Evolutionary conservation across 768 basidiomycete genomes (phyloP), one percentile per base, ranked within the genome.

Genomic region (Tylopilus sp.): DNA sequence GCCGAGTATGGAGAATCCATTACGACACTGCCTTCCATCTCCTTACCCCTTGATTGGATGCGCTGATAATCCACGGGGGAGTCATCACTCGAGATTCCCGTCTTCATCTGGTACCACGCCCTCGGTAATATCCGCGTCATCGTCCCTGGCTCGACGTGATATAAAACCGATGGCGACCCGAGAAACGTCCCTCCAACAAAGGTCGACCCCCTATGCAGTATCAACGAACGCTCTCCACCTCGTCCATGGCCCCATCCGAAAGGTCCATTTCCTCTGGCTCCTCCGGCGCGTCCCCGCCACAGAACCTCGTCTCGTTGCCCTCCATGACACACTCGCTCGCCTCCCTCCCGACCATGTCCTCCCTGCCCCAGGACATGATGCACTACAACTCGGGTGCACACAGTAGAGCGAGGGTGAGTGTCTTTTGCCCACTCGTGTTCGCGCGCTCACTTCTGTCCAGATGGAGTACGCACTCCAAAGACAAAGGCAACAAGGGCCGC

Each of bases 71-170:
- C 60, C 64, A 70, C 63, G 65, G 54, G n/a, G 58, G 66, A 58
- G 61, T 64, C 59, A 57, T 66, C 62, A 59, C 62, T 59, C 59
- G 59, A 62, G 70, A 63, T 70, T 70, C 64, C 70, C 70, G 66
- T 71, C 21, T 37, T 68, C 64, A 60, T 61, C 52, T 58, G 52
- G 37, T 54, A 54, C 58, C 59, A 66, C 62, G 62, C 55, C 58
- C 50, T 72, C 68, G 68, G 66, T 70, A 70, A 70, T 70, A 63
- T 70, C 69, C 69, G 69, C 49, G 55, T 61, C 63, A 60, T 61
- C 64, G 48, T 48, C 38, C 56, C 57, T 61, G 62, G 28, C 34
- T 50, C 51, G 51, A 60, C 45, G 57, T 37, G 58, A 70, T 71
- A 53, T 70, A 70, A 70, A 45, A 43, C 53, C 52, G 40, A 41